Percentiles rank a stretch among this genome's conserved stretches.
Evolutionary conservation across 2,329 filamentous ascomycete species (phyloP).

Genomic region (Fusarium virguliforme): DNA sequence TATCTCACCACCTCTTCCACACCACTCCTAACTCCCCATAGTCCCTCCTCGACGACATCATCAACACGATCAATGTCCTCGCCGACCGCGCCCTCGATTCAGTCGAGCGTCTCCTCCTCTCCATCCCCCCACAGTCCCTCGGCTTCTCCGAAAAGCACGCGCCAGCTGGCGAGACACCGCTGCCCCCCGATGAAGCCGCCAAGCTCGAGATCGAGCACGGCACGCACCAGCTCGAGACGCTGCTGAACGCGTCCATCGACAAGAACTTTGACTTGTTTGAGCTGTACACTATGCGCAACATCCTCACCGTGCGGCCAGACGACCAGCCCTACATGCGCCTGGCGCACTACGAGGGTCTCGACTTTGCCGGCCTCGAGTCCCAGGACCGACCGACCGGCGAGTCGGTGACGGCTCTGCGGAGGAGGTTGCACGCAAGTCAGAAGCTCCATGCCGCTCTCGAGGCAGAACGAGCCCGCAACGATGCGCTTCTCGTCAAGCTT

Average conservation of each 20-base stretch:
- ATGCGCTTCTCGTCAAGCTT: slow-evolving; percentile 77
- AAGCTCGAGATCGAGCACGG: slow-evolving; percentile 87
- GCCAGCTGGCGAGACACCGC: slow-evolving; percentile 58
- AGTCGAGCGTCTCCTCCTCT: slow-evolving; percentile 85
- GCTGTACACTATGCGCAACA: slow-evolving; percentile 91
- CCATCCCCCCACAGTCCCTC: slow-evolving; percentile 80
- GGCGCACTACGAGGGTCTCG: slow-evolving; percentile 84
- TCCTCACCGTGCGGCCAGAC: slow-evolving; percentile 77
- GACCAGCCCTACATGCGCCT: slow-evolving; percentile 86
- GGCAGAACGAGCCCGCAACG: slow-evolving; percentile 80
- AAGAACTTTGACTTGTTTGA: slow-evolving; percentile 90
- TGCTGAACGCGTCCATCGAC: slow-evolving; percentile 85
- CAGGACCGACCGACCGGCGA: slow-evolving; percentile 71
- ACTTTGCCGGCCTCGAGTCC: slow-evolving; percentile 57
- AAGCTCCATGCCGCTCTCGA: slow-evolving; percentile 80
- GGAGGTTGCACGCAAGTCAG: slow-evolving; percentile 83
- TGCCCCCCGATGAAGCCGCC: slow-evolving; percentile 60
- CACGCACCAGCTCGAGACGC: slow-evolving; percentile 86
- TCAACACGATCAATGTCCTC: slow-evolving; percentile 95
- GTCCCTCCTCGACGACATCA: slow-evolving; percentile 97
- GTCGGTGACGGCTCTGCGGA: slow-evolving; percentile 79
- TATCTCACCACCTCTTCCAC: background rate
- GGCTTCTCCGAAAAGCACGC: slow-evolving; percentile 77
- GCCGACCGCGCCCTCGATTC: slow-evolving; percentile 91
- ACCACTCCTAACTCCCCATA: slow-evolving; percentile 56